These are phyloP conservation scores for Kwoniella sp. DNA, from an alignment of 768 basidiomycete genomes.

Conservation along the genomic window DNA sequence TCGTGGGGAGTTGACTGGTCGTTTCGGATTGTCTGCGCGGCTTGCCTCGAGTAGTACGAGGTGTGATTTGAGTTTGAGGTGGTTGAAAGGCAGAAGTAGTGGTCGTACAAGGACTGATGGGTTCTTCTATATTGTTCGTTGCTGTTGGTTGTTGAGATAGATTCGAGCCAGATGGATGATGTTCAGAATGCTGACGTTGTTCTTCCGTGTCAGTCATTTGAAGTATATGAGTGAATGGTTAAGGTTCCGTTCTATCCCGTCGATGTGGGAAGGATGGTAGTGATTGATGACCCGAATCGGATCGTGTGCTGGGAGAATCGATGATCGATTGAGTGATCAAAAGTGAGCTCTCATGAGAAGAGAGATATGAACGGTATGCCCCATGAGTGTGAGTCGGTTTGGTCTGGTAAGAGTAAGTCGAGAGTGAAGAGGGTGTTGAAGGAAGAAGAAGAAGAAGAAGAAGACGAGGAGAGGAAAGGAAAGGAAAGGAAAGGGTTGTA, in stretches of 20 bases:
- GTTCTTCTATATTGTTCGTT: background rate
- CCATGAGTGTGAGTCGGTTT: conserved; percentile 6
- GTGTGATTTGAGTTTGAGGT: background rate
- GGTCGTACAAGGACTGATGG: conserved; percentile 7
- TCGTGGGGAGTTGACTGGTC: background rate
- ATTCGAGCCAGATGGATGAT: conserved; percentile 3
- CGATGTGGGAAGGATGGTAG: conserved; percentile 4
- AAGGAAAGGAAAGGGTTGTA: background rate
- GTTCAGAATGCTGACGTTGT: conserved; percentile 1
- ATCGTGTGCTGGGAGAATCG: background rate
- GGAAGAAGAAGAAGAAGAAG: background rate
- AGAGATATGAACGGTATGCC: background rate
- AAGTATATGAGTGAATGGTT: background rate
- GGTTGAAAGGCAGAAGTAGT: background rate
- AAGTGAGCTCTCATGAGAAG: conserved; percentile 5
- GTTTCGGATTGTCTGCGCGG: conserved; percentile 7
- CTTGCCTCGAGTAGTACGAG: conserved; percentile 17
- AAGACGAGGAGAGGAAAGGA: conserved; percentile 1
- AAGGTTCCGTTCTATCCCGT: background rate
- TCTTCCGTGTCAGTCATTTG: conserved; percentile 22
- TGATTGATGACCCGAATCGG: background rate
- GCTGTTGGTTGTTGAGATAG: conserved; percentile 4
- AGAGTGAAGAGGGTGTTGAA: background rate
- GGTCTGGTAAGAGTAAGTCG: background rate
- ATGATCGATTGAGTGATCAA: conserved; percentile 2